Percentiles rank a stretch among this genome's conserved stretches.
phyloP scores from a whole-genome alignment of 306 rosid genomes.

The Carpinus fangiana region DNA sequence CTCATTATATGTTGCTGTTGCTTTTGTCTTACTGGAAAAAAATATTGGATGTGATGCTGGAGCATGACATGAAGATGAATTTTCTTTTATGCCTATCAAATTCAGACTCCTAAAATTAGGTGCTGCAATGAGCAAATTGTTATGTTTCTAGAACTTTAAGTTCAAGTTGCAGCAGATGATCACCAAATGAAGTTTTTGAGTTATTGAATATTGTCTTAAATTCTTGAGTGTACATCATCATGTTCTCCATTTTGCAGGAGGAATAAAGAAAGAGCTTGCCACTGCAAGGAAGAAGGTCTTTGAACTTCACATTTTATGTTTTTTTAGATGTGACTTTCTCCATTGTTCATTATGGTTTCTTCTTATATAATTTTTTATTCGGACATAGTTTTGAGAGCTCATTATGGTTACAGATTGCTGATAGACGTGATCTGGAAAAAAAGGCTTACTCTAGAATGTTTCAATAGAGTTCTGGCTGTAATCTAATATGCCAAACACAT shows the following conservation, averaged over 20 bases:
- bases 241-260: conserved; percentile 29
- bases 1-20: background rate
- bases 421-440: conserved; percentile 30
- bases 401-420: conserved; percentile 28
- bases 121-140: background rate
- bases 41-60: background rate
- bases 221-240: background rate
- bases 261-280: conserved; percentile 35
- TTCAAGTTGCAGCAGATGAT: background rate
- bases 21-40: background rate
- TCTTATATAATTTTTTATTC: background rate
- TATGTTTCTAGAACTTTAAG: background rate
- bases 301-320: conserved; percentile 1
- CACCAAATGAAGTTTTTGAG: background rate
- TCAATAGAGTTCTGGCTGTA: conserved; percentile 34
- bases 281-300: conserved; percentile 30
- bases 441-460: conserved; percentile 36
- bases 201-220: background rate
- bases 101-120: background rate
- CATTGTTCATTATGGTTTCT: background rate
- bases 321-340: background rate
- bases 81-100: background rate
- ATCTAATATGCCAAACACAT: background rate
- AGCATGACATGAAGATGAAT: background rate
- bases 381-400: background rate